phyloP scores from a whole-genome alignment of 768 basidiomycete species.

The Lentinula detonsa region DNA sequence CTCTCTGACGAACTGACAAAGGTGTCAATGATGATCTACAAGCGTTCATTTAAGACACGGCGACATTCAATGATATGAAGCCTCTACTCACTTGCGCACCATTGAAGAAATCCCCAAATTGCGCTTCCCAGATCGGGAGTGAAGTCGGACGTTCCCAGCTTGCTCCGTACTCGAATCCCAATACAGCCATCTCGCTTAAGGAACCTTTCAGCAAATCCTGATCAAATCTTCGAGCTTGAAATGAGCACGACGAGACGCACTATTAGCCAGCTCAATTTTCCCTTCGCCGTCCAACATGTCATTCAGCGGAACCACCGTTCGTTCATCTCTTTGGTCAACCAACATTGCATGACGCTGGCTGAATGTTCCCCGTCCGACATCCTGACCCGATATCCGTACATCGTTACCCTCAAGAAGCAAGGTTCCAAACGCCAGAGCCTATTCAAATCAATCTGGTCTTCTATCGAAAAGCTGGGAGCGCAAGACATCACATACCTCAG shows the following conservation, averaged over 20 bases:
- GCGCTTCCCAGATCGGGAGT: constrained; percentile 89
- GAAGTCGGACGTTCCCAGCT: constrained; percentile 84
- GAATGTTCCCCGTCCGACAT: constrained; percentile 88
- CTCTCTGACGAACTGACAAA: constrained; percentile 83
- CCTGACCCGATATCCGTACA: constrained; percentile 88
- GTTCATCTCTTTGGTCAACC: constrained; percentile 81
- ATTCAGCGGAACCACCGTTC: constrained; percentile 78
- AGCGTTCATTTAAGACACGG: neutral
- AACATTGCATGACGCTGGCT: constrained; percentile 90
- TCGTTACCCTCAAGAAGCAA: constrained; percentile 79
- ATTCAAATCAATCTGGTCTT: neutral
- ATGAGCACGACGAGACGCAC: constrained; percentile 30
- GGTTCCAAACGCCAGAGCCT: constrained; percentile 87
- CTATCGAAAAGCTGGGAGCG: neutral
- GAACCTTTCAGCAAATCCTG: constrained; percentile 49
- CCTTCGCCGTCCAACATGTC: constrained; percentile 53
- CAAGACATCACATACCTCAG: constrained; percentile 49
- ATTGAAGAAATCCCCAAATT: constrained; percentile 94
- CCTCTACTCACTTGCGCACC: constrained; percentile 56
- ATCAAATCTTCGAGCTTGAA: neutral
- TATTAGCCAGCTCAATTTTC: constrained; percentile 83
- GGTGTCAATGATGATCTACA: constrained; percentile 79
- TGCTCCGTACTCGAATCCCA: constrained; percentile 89
- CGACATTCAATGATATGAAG: neutral
- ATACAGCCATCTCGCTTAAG: constrained; percentile 83